Evolutionary conservation across 2,329 filamentous ascomycete genomes (phyloP).

Genomic region (Purpureocillium lavendulum): DNA sequence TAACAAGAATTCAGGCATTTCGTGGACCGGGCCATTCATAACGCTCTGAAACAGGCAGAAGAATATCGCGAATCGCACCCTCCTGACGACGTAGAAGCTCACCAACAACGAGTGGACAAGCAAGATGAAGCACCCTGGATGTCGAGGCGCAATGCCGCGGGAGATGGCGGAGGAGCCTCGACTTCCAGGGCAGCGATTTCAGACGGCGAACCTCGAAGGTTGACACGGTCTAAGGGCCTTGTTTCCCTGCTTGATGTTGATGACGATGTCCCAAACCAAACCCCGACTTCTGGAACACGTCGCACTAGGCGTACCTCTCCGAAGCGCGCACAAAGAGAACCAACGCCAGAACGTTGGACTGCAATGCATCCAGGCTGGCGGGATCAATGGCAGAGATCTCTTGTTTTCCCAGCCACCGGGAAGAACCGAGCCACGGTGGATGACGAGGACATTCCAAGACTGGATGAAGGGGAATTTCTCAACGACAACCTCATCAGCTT

Average conservation of each 20-base stretch:
- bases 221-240: no score
- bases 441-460: conserved; percentile 61
- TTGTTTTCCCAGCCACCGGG: conserved; percentile 52
- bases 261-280: no score
- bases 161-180: no score
- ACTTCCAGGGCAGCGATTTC: no score
- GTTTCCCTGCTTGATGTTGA: no score
- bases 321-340: conserved; percentile 4
- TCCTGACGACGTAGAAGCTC: no score
- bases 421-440: conserved; percentile 58
- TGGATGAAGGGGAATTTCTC: conserved; percentile 78
- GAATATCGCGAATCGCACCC: no score
- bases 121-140: background rate
- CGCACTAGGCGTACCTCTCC: conserved; percentile 15
- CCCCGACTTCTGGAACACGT: conserved; percentile 10
- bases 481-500: conserved; percentile 93
- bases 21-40: no score
- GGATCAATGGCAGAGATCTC: conserved; percentile 44
- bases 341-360: conserved; percentile 36
- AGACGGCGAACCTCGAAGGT: no score
- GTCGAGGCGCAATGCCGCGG: background rate
- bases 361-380: conserved; percentile 41
- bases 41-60: no score
- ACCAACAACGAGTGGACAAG: no score
- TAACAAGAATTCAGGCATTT: no score